Percentiles rank a stretch among this genome's conserved stretches.
Evolutionary conservation across 108 stramenopile genomes (phyloP).

Genomic region (Nitzschia sp.): DNA sequence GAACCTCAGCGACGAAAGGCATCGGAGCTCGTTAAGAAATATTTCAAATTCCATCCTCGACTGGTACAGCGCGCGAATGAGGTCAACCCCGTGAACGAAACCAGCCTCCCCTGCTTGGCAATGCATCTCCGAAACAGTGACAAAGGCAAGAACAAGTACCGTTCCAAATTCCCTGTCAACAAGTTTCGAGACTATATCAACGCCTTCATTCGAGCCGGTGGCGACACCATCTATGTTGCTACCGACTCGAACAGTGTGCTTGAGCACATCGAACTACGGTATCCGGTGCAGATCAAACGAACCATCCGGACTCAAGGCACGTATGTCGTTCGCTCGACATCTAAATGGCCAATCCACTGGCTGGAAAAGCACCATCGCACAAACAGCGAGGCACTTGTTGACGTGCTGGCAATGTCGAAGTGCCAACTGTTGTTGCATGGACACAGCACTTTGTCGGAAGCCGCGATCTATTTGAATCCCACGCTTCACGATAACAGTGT

Average conservation of each 20-base stretch:
- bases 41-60: conserved; percentile 28
- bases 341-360: conserved; percentile 44
- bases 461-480: conserved; percentile 49
- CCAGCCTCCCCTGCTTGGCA: conserved; percentile 27
- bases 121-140: conserved; percentile 43
- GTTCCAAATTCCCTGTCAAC: conserved; percentile 17
- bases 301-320: conserved; percentile 35
- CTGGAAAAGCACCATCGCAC: conserved; percentile 43
- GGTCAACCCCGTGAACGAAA: conserved; percentile 25
- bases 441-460: conserved; percentile 37
- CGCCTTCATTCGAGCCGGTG: conserved; percentile 40
- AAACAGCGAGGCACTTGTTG: conserved; percentile 44
- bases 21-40: conserved; percentile 20
- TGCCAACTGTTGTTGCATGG: conserved; percentile 46
- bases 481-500: conserved; percentile 34
- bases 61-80: conserved; percentile 19
- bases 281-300: neutral
- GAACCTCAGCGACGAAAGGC: conserved; percentile 18
- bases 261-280: conserved; percentile 23
- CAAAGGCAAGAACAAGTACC: conserved; percentile 36
- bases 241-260: conserved; percentile 33
- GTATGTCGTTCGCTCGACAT: conserved; percentile 38
- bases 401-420: conserved; percentile 45
- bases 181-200: conserved; percentile 31
- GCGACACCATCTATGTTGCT: conserved; percentile 35